Evolutionary conservation across 2,329 filamentous ascomycete species (phyloP), one percentile per base, ranked within the genome.

Genomic region (Exserohilum rostratum): DNA sequence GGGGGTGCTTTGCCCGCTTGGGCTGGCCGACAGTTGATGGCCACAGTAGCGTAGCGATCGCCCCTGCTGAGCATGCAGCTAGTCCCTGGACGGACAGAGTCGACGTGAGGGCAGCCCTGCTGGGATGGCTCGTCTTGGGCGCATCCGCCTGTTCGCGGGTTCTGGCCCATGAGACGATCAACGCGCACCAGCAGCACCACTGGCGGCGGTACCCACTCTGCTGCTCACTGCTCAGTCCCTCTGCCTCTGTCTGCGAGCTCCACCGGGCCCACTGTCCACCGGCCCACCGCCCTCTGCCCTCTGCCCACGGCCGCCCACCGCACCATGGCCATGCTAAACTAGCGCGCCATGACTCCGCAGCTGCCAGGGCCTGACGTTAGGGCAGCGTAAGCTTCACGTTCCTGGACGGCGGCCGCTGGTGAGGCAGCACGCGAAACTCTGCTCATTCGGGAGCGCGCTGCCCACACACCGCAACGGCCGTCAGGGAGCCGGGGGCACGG

Each of bases 91-190:
- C 47, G 55, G 58, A 48, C 58, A 57, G 40, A 42, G 46, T 59
- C 53, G 50, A 58, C 52, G 52, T 61, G 59, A 67, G 62, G 22
- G 66, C 66, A 65, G 67, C 61, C 61, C 60, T 69, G 67, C 60
- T 69, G 65, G 58, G 18, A 61, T 57, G 66, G 62, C 62, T 64
- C 62, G 62, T 66, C 64, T 58, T 64, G 61, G 66, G 61, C 62
- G 53, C 22, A 25, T 60, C 51, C 64, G 62, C 60, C 61, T 57
- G 66, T 62, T 61, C 61, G 50, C 61, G 58, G 59, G 64, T 70
- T 71, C 68, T 72, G 67, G 69, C 67, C 70, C 69, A 66, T 71
- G 69, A 72, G 69, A 68, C 68, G 70, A 73, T 73, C 69, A 63
- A 61, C 67, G 67, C 60, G 33, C 58, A 46, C 11, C 39, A 42